phyloP scores from a whole-genome alignment of 345 rosid genomes.

The Barbarea vulgaris region DNA sequence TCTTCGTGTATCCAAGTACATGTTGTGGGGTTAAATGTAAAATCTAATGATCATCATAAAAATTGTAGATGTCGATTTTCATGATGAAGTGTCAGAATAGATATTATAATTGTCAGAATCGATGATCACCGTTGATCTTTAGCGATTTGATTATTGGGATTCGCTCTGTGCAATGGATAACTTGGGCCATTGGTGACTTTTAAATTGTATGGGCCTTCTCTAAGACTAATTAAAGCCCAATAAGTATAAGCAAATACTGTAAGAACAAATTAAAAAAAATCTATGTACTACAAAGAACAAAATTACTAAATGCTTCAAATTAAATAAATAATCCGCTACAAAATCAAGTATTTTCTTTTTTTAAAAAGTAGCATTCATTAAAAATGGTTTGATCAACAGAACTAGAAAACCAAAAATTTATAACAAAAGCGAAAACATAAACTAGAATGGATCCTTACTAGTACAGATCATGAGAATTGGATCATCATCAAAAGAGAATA shows the following conservation, averaged over 20 bases:
- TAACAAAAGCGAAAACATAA: background rate
- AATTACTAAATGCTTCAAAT: background rate
- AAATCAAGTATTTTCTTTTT: background rate
- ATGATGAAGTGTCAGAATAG: background rate
- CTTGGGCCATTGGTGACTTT: background rate
- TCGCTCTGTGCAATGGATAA: background rate
- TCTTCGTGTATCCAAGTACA: background rate
- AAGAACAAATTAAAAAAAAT: too few species aligned
- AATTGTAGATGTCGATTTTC: conserved; percentile 11
- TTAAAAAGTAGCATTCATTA: background rate
- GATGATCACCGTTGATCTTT: conserved; percentile 12
- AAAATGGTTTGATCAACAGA: background rate
- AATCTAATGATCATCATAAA: background rate
- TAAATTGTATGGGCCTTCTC: background rate
- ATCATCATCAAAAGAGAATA: background rate
- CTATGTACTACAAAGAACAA: background rate
- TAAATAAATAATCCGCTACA: background rate
- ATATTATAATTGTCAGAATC: background rate
- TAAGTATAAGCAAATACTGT: background rate
- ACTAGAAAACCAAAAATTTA: background rate
- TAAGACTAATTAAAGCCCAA: background rate
- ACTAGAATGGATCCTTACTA: background rate
- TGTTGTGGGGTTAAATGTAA: background rate
- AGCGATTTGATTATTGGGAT: background rate
- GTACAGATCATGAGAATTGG: background rate